phyloP scores from a whole-genome alignment of 202 grass and related monocot species.

The Saccharum hybrid region DNA sequence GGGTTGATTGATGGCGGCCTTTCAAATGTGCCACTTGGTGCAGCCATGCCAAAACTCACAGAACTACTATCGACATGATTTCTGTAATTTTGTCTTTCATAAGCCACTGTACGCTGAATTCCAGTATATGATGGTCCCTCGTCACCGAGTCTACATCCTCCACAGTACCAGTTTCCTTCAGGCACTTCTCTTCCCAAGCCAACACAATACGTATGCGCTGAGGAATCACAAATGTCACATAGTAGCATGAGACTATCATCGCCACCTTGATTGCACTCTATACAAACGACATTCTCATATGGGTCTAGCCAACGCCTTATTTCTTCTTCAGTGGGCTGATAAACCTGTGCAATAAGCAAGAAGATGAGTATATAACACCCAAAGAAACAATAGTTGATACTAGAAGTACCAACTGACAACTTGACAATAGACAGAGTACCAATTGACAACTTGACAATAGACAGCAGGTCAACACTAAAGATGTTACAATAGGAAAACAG shows the following conservation, averaged over 20 bases:
- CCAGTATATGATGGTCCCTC: conserved; percentile 55
- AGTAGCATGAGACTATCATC: conserved; percentile 94
- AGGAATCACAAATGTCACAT: conserved; percentile 97
- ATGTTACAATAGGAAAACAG: conserved; percentile 6
- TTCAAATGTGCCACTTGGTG: conserved; percentile 41
- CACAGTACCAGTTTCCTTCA: conserved; percentile 98
- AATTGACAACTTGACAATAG: neutral
- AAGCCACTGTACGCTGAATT: conserved; percentile 26
- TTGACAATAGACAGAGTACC: neutral
- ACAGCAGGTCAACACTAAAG: neutral
- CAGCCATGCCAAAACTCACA: conserved; percentile 39
- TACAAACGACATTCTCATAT: conserved; percentile 93
- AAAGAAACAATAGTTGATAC: neutral
- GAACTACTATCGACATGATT: conserved; percentile 33
- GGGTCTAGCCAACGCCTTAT: conserved; percentile 90
- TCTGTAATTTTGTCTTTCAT: conserved; percentile 41
- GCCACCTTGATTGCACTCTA: conserved; percentile 96
- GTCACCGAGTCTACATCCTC: conserved; percentile 67
- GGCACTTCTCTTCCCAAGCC: conserved; percentile 87
- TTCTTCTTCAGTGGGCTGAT: conserved; percentile 97
- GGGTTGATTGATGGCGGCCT: conserved; percentile 27
- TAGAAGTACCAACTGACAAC: neutral
- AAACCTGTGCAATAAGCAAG: conserved; percentile 63
- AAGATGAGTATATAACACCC: conserved; percentile 2
- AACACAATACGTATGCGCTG: conserved; percentile 96